Evolutionary conservation across 1,284 basidiomycete species (phyloP).

Genomic region (Sporisorium exsertum): DNA sequence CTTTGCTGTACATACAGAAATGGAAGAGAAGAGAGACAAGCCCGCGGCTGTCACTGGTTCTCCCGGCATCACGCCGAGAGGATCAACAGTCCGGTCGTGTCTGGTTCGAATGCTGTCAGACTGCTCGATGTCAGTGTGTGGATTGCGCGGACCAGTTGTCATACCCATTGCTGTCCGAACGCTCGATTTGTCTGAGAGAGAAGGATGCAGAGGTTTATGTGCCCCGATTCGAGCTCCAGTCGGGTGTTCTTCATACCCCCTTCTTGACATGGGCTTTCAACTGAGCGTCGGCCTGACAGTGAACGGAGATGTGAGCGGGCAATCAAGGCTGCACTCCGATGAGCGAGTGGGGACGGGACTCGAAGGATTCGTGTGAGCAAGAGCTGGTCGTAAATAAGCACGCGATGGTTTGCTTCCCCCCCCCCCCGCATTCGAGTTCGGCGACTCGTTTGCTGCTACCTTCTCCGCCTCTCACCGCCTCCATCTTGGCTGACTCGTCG

Average conservation of each 20-base stretch:
- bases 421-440: neutral
- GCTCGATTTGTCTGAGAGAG: no score
- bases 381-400: neutral
- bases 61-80: neutral
- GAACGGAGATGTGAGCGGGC: no score
- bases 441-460: slow-evolving; percentile 9
- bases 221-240: neutral
- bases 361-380: neutral
- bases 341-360: no score
- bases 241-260: neutral
- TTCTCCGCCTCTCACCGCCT: neutral
- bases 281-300: neutral
- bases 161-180: no score
- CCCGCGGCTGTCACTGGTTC: neutral
- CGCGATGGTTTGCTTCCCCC: neutral
- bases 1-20: neutral
- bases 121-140: no score
- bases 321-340: neutral
- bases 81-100: neutral
- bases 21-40: neutral
- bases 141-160: no score
- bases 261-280: neutral
- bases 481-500: neutral
- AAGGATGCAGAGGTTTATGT: no score
- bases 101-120: no score